Conservation (phyloP, 83 land plant genomes). For the Picea abies region DNA sequence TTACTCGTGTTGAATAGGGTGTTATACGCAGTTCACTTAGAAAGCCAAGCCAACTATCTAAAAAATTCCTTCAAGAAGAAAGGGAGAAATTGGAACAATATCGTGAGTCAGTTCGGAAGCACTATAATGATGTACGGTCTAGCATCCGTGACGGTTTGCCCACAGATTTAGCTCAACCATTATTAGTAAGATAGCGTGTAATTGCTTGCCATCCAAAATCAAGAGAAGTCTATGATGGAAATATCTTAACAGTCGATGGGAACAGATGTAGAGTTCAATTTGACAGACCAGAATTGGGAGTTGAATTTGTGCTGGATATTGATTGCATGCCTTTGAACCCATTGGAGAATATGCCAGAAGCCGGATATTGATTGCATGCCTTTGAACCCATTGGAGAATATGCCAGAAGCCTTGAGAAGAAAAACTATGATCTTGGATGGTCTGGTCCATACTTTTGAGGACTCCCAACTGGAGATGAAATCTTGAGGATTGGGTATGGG, state of each 20-base stretch:
- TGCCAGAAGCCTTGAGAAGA: too few relatives aligned
- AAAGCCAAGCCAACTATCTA: constrained; percentile 85
- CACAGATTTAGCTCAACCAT: constrained; percentile 85
- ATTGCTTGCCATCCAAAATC: constrained; percentile 89
- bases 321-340: too few relatives aligned
- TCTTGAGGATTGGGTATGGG: constrained; percentile 33
- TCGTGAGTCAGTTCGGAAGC: constrained; percentile 76
- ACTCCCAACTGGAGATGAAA: too few relatives aligned
- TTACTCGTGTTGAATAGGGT: constrained; percentile 97
- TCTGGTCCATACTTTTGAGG: too few relatives aligned
- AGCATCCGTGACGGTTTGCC: constrained; percentile 80
- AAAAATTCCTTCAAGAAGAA: constrained; percentile 78
- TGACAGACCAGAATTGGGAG: constrained; percentile 86
- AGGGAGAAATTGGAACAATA: constrained; percentile 73
- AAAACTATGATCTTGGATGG: too few relatives aligned
- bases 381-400: too few relatives aligned
- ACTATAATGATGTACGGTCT: constrained; percentile 81
- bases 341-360: too few relatives aligned
- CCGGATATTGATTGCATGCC: too few relatives aligned
- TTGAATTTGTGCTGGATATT: constrained; percentile 86
- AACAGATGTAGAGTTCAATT: constrained; percentile 88
- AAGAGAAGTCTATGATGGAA: constrained; percentile 88
- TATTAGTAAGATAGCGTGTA: constrained; percentile 93
- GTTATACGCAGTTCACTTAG: constrained; percentile 98
- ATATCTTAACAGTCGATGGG: constrained; percentile 83